These are phyloP conservation scores for Cordyceps fumosorosea DNA, from an alignment of 2,329 filamentous ascomycete species.

Conservation along the genomic window DNA sequence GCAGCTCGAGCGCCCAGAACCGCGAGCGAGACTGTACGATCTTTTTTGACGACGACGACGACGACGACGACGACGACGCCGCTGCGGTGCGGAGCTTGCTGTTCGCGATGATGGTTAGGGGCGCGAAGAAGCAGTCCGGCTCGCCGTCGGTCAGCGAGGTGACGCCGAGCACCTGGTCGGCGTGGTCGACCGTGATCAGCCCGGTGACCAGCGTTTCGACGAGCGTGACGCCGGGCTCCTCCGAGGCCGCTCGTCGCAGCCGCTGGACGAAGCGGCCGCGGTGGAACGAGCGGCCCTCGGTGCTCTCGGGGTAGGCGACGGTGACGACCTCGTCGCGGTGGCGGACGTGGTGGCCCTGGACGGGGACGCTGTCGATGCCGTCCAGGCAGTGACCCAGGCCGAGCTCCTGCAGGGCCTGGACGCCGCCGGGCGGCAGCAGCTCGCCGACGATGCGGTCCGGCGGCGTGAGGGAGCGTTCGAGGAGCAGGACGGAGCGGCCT, in stretches of 20 bases:
- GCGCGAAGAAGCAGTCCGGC: neutral
- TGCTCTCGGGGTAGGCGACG: neutral
- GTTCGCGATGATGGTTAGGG: neutral
- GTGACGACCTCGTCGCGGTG: neutral
- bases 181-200: neutral
- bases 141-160: neutral
- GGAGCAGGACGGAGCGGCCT: neutral
- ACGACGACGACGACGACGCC: too few relatives aligned
- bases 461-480: neutral
- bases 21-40: neutral
- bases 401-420: neutral
- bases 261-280: neutral
- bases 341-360: neutral
- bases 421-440: neutral
- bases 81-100: neutral
- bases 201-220: neutral
- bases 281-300: neutral
- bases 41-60: too few relatives aligned
- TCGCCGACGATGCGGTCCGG: neutral
- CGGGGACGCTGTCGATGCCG: neutral
- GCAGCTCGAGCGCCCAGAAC: neutral
- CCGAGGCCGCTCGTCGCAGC: neutral
- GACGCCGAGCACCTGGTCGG: neutral
- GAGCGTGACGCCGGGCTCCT: neutral
- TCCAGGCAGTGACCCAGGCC: neutral